Conservation (phyloP, 257 asterid genomes). For the Petunia axillaris region DNA sequence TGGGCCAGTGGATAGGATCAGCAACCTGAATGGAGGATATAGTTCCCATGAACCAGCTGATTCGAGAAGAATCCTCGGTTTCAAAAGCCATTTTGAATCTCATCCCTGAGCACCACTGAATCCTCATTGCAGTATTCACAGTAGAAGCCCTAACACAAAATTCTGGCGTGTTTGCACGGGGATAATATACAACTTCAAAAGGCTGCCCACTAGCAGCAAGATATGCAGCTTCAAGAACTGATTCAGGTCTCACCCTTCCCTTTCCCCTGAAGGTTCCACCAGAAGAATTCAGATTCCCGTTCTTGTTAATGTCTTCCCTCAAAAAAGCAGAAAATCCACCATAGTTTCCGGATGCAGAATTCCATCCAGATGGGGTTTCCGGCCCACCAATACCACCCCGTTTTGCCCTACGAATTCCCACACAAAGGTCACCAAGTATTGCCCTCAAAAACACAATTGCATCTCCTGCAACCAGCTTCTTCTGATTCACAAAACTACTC, state of each 20-base stretch:
- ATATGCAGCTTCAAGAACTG: conserved; percentile 55
- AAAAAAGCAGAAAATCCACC: conserved; percentile 46
- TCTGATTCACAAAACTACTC: conserved; percentile 72
- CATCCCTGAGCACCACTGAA: conserved; percentile 65
- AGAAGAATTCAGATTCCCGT: conserved; percentile 38
- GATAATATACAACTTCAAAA: conserved; percentile 59
- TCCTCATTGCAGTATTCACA: conserved; percentile 56
- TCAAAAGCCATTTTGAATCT: conserved; percentile 80
- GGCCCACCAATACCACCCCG: conserved; percentile 50
- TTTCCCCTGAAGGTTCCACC: conserved; percentile 38
- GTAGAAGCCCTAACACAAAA: conserved; percentile 62
- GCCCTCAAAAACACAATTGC: conserved; percentile 62
- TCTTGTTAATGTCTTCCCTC: conserved; percentile 50
- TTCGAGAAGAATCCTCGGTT: conserved; percentile 68
- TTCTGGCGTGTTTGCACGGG: conserved; percentile 68
- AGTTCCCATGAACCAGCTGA: conserved; percentile 78
- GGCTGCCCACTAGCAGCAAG: conserved; percentile 63
- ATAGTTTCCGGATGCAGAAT: conserved; percentile 43
- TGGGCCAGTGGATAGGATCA: conserved; percentile 66
- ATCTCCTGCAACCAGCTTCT: conserved; percentile 72
- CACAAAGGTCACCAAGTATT: conserved; percentile 55
- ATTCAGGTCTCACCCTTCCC: conserved; percentile 51
- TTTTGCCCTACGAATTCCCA: conserved; percentile 68
- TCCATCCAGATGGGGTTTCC: conserved; percentile 52
- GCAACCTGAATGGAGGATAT: conserved; percentile 54